phyloP scores from a whole-genome alignment of 768 basidiomycete genomes.

The Cystofilobasidium macerans region DNA sequence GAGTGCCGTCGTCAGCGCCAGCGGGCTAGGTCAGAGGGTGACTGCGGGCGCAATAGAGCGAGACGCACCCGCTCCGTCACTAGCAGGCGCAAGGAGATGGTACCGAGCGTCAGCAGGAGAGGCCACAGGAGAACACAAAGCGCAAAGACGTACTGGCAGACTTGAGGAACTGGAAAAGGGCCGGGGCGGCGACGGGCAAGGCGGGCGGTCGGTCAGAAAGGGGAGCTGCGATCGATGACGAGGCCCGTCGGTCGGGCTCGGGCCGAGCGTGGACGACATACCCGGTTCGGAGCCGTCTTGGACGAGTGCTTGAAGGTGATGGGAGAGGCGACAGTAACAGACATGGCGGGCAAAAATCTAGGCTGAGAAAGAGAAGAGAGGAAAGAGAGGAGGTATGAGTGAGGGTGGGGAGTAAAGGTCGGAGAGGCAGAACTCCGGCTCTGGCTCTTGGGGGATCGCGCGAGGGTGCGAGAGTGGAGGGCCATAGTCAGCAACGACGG shows the following conservation, averaged over 20 bases:
- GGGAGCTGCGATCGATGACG: no score
- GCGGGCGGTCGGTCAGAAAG: constrained; percentile 24
- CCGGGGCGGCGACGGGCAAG: neutral
- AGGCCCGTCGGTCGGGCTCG: neutral
- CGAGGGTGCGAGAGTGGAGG: no score
- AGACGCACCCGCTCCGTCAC: no score
- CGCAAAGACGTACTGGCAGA: neutral
- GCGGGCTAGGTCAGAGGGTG: no score
- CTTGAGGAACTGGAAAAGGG: neutral
- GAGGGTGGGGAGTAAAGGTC: neutral
- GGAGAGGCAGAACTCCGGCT: neutral
- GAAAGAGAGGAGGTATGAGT: neutral
- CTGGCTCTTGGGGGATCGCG: no score
- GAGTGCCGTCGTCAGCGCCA: no score
- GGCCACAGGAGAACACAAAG: neutral
- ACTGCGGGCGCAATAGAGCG: no score
- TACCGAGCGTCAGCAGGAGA: neutral
- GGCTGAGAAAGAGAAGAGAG: neutral
- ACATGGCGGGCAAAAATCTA: neutral
- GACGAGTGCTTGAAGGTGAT: constrained; percentile 32
- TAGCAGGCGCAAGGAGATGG: no score
- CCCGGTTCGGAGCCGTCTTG: constrained; percentile 31
- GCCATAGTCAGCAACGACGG: no score
- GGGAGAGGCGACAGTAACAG: constrained; percentile 21
- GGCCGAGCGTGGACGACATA: neutral